phyloP scores from a whole-genome alignment of 2,329 filamentous ascomycete genomes.

The Rhynchosporium secalis region DNA sequence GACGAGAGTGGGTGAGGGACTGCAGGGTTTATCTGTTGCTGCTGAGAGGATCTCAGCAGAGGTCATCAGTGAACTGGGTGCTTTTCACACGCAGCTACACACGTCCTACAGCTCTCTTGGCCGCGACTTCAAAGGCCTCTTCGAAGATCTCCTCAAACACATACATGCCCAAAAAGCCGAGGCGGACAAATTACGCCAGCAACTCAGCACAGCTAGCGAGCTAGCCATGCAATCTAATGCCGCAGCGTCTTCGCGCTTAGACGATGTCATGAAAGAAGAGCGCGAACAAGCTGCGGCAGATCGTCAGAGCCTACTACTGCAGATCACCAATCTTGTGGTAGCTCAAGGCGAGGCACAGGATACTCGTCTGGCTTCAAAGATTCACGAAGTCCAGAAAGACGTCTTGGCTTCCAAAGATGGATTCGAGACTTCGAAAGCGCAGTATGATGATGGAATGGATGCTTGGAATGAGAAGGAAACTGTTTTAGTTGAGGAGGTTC shows the following conservation, averaged over 20 bases:
- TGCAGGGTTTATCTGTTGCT: constrained; percentile 78
- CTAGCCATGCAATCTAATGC: constrained; percentile 68
- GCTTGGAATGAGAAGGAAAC: constrained; percentile 70
- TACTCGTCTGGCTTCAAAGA: constrained; percentile 63
- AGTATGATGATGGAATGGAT: constrained; percentile 72
- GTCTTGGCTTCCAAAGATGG: constrained; percentile 63
- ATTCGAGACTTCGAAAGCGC: constrained; percentile 64
- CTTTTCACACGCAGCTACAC: constrained; percentile 82
- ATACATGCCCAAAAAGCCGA: constrained; percentile 76
- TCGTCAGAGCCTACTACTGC: constrained; percentile 68
- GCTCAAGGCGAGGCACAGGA: constrained; percentile 74
- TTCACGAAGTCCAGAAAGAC: constrained; percentile 62
- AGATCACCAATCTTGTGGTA: constrained; percentile 77
- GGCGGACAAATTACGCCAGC: constrained; percentile 68
- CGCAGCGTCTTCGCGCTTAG: constrained; percentile 64
- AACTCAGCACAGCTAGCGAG: constrained; percentile 70
- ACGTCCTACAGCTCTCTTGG: constrained; percentile 81
- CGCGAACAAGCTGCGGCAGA: constrained; percentile 71
- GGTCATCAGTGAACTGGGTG: constrained; percentile 79
- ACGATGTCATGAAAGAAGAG: constrained; percentile 74
- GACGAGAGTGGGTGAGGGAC: constrained; percentile 76
- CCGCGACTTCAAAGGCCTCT: constrained; percentile 81
- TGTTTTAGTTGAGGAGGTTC: constrained; percentile 68
- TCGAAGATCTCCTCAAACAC: constrained; percentile 76
- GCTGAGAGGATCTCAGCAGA: constrained; percentile 88